Evolutionary conservation across 2,329 filamentous ascomycete species (phyloP), one percentile per base, ranked within the genome.

Genomic region (Grosmannia penicillata): DNA sequence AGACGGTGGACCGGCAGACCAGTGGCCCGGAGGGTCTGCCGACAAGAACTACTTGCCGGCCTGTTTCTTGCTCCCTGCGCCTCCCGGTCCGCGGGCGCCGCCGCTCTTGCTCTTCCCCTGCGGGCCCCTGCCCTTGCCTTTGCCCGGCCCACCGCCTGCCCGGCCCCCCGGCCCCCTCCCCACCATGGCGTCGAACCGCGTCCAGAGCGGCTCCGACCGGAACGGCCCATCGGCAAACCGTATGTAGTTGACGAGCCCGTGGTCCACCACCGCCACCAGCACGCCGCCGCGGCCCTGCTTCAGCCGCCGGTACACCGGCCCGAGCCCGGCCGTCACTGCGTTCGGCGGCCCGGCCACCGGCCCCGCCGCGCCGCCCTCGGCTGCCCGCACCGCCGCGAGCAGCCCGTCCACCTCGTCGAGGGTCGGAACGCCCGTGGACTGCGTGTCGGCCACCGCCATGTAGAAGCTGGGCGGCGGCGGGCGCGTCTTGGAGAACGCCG

Each of bases 191-290:
- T 66, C 62, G 47, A 69, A 68, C 37, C 72, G 60, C 51, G 78
- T 73, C 50, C 75, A 85, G 27, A 94, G 51, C 55, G 61, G 74
- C 56, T 93, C 85, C 45, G 75, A 70, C 0, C 68, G 78, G 58
- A 95, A 95, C 1, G 78, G 78, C 10, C 76, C 77, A 61, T 96
- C 86, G 2, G 72, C 75, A 42, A 95, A 68, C 19, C 82, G 66
- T 51, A 95, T 65, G 54, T 89, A 96, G 55, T 89, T 96, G 33
- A 87, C 80, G 18, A 96, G 69, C 0, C 91, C 91, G 45, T 85
- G 73, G 54, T 96, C 91, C 25, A 95, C 86, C 3, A 96, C 72
- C 0, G 87, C 91, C 19, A 98, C 56, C 25, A 95, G 65, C 24
- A 91, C 82, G 56, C 84, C 91, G 46, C 84, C 72, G 55, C 80